These are phyloP conservation scores for Rhododendron kiyosumense DNA, from an alignment of 148 eudicot species.

Conservation along the genomic window DNA sequence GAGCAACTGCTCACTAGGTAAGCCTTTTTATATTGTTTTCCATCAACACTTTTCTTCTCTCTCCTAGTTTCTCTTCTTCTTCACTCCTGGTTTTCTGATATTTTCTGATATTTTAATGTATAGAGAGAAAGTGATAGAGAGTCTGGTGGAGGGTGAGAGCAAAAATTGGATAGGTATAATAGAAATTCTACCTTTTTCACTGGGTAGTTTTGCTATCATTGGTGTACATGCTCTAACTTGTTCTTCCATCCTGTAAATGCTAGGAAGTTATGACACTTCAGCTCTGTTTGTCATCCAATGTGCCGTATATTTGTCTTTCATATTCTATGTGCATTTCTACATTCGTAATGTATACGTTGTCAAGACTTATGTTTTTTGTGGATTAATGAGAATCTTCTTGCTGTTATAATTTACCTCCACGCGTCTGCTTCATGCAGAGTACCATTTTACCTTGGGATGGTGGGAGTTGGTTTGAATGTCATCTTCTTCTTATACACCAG, in stretches of 20 bases:
- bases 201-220: no score
- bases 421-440: slow-evolving; percentile 44
- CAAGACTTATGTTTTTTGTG: background rate
- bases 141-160: no score
- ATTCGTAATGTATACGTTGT: background rate
- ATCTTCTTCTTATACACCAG: slow-evolving; percentile 56
- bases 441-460: slow-evolving; percentile 75
- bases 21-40: no score
- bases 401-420: background rate
- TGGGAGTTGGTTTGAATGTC: slow-evolving; percentile 49
- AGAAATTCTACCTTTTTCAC: no score
- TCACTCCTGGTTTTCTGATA: no score
- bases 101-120: no score
- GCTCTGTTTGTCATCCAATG: background rate
- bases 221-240: background rate
- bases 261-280: background rate
- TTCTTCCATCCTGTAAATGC: background rate
- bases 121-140: no score
- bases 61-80: no score
- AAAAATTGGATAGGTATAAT: no score
- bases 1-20: no score
- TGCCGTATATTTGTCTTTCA: background rate
- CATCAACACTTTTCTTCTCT: no score
- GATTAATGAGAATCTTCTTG: slow-evolving; percentile 2
- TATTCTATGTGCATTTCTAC: background rate